These are phyloP conservation scores for Yamadazyma atmosphaerica DNA, from an alignment of 1,139 yeast genomes.

Conservation along the genomic window DNA sequence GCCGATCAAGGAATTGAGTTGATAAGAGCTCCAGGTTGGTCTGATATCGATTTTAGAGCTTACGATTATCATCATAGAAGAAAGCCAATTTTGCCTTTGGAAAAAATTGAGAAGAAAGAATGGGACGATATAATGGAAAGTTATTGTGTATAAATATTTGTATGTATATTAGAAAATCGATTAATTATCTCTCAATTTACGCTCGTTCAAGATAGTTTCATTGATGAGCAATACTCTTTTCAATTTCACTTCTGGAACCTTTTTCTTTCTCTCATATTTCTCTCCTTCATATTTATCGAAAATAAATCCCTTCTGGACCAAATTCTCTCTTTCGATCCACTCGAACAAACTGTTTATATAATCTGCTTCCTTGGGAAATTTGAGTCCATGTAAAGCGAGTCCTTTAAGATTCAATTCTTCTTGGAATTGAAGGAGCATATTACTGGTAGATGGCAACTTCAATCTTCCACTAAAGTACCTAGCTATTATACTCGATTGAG, in stretches of 20 bases:
- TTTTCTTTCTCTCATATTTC: conserved; percentile 8
- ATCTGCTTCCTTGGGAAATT: conserved; percentile 31
- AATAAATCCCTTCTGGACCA: conserved; percentile 7
- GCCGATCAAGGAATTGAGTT: conserved; percentile 10
- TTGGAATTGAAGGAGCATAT: conserved; percentile 26
- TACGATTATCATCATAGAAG: conserved; percentile 2
- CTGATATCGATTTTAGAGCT: conserved; percentile 2
- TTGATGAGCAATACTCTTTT: conserved; percentile 8
- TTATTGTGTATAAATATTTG: no score
- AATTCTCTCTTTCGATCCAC: conserved; percentile 4
- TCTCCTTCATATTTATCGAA: conserved; percentile 14
- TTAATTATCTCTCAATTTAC: no score
- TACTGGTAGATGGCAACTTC: conserved; percentile 31
- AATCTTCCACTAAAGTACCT: conserved; percentile 42
- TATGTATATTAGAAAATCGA: no score
- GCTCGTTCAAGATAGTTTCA: not conserved
- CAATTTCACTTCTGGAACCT: conserved; percentile 9
- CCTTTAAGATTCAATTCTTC: conserved; percentile 24
- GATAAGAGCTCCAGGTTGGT: conserved; percentile 6
- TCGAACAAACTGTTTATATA: conserved; percentile 17
- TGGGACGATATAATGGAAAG: not conserved
- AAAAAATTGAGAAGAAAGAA: conserved; percentile 4
- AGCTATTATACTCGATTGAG: conserved; percentile 46
- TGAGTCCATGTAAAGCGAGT: conserved; percentile 28
- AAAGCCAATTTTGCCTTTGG: conserved; percentile 7